Evolutionary conservation across 805 yeast species (phyloP), one percentile per base, ranked within the genome.

Genomic region (Ascoidea asiatica): DNA sequence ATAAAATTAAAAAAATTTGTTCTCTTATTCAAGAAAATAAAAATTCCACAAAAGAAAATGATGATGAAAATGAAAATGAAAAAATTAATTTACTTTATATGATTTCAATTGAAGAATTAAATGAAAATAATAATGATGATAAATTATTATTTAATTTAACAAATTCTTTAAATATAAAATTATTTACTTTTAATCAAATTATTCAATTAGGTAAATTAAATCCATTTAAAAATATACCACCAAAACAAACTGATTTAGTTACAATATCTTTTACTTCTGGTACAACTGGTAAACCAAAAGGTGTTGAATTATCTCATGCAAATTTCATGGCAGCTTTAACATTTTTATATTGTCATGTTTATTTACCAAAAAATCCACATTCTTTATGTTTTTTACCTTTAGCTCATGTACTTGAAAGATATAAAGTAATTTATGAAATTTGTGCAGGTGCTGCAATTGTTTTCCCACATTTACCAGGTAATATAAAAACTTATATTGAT

Each of bases 181-280:
- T 79, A 13, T 48, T 57, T 29, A 56, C 58, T 20, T 59, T 67
- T 42, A 52, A 57, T 1, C 61, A 60, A 17, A 53, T 68, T 38
- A 60, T 62, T 39, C 50, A 52, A 1, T 33, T 64, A 43, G 70
- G 66, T 37, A 53, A 44, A 46, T 51, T 63, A 46, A 60, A 69
- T 41, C 67, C 73, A 46, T 46, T 50, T 51, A 54, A 63, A 45
- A 50, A 54, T 49, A 37, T 48, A 38, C 70, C 72, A 3, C 76
- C 80, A 4, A 52, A 52, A 1, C 69, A 73, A 1, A 63, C 66
- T 5, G 64, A 65, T 33, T 49, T 64, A 3, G 67, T 69, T 49
- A 73, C 81, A n/a, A 70, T 77, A 41, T 73, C 75, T 19, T 77
- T 76, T 55, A 77, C 83, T 4, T 75, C 81, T 0, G 83, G 83